These are phyloP conservation scores for Ganoderma boninense DNA, from an alignment of 1,284 basidiomycete species.

Conservation along the genomic window DNA sequence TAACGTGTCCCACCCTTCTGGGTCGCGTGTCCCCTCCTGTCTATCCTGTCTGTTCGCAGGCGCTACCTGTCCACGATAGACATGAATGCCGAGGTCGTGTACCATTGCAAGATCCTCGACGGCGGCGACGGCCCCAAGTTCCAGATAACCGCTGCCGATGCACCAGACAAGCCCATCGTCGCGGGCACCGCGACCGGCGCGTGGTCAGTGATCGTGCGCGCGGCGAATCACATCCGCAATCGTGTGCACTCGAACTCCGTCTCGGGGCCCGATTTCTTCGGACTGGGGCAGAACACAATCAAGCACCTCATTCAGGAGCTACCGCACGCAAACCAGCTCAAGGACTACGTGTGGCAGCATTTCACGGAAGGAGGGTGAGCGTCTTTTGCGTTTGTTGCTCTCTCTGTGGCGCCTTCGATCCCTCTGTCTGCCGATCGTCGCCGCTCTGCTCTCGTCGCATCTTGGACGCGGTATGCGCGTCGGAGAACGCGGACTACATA, in stretches of 20 bases:
- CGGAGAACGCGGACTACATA: neutral
- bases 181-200: constrained; percentile 86
- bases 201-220: constrained; percentile 82
- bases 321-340: constrained; percentile 69
- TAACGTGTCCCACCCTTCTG: constrained; percentile 9
- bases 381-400: constrained; percentile 25
- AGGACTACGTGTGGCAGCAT: constrained; percentile 84
- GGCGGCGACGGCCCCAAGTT: constrained; percentile 85
- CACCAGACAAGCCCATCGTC: constrained; percentile 70
- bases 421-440: constrained; percentile 5
- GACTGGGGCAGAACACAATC: constrained; percentile 83
- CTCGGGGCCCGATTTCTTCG: constrained; percentile 86
- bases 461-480: neutral
- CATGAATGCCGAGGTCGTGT: constrained; percentile 69
- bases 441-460: neutral
- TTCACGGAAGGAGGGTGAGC: constrained; percentile 84
- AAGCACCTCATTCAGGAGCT: constrained; percentile 86
- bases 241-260: constrained; percentile 84
- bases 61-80: constrained; percentile 80
- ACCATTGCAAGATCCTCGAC: constrained; percentile 83
- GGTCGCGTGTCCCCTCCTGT: neutral
- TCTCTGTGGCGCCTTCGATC: constrained; percentile 16
- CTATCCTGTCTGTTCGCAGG: constrained; percentile 44
- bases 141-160: constrained; percentile 76
- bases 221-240: constrained; percentile 79